Percentiles rank a stretch among this genome's conserved stretches.
phyloP scores from a whole-genome alignment of 2,329 filamentous ascomycete species.

The Neofusicoccum laricinum region DNA sequence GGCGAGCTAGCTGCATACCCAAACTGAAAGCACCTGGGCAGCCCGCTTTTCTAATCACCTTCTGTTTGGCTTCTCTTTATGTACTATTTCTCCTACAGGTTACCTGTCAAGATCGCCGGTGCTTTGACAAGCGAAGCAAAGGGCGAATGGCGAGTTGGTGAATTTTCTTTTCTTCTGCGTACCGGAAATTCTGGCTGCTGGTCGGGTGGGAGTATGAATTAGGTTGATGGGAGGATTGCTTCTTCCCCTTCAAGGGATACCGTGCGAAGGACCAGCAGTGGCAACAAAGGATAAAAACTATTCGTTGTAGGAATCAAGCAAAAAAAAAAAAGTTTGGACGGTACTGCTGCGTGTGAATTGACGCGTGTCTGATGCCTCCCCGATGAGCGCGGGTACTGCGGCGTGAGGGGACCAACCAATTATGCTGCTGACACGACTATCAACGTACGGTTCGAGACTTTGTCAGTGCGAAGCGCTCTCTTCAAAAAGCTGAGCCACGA shows the following conservation, averaged over 20 bases:
- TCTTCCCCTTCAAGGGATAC: not conserved
- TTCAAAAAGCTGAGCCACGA: constrained; percentile 1
- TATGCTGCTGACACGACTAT: not conserved
- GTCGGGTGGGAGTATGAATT: constrained; percentile 2
- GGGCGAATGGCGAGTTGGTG: constrained; percentile 8
- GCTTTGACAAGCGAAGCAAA: constrained; percentile 1
- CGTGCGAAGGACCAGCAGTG: not conserved
- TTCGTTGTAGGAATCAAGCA: constrained; percentile 2
- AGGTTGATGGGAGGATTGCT: constrained; percentile 9
- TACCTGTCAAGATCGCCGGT: constrained; percentile 6
- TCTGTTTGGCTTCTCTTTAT: constrained; percentile 12
- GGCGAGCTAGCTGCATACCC: not conserved
- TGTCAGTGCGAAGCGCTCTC: constrained; percentile 11
- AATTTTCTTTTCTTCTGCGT: constrained; percentile 2
- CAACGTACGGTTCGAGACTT: not conserved
- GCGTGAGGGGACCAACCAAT: not conserved
- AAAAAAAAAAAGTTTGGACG: not conserved
- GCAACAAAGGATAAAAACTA: not conserved
- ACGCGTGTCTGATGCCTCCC: not conserved
- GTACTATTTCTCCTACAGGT: constrained; percentile 12
- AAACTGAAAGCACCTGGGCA: not conserved
- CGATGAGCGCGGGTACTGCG: not conserved
- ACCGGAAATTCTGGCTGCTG: constrained; percentile 7
- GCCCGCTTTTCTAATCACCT: not conserved
- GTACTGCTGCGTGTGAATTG: not conserved